These are phyloP conservation scores for Eucalyptus cloeziana DNA, from an alignment of 345 rosid species.

Conservation along the genomic window DNA sequence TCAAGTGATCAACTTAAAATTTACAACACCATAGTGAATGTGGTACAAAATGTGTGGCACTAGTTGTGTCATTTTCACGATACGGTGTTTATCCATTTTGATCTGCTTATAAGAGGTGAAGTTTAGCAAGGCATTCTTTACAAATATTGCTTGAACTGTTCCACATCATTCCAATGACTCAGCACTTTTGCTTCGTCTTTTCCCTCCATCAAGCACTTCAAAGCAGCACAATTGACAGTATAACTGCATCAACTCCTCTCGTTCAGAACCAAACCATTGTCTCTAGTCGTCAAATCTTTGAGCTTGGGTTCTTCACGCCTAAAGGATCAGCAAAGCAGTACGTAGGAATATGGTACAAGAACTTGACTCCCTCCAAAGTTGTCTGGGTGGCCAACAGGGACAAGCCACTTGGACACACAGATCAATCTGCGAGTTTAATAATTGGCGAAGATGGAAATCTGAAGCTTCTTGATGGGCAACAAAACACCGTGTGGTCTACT, in stretches of 20 bases:
- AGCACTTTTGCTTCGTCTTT: background rate
- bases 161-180: background rate
- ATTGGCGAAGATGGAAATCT: constrained; percentile 1
- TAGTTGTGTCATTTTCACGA: background rate
- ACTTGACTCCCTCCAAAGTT: background rate
- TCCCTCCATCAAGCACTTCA: background rate
- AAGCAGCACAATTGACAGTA: background rate
- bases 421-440: background rate
- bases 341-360: background rate
- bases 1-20: background rate
- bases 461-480: background rate
- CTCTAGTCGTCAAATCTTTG: background rate
- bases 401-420: constrained; percentile 2
- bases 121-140: background rate
- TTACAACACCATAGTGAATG: too few relatives aligned
- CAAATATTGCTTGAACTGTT: background rate
- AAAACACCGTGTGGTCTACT: constrained; percentile 5
- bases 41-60: background rate
- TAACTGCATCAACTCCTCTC: background rate
- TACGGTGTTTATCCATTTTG: background rate
- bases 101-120: background rate
- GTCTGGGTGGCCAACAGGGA: constrained; percentile 33
- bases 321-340: background rate
- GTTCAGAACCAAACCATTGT: background rate
- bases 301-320: background rate